These are phyloP conservation scores for Talaromyces pinophilus DNA, from an alignment of 2,329 filamentous ascomycete species.

Conservation along the genomic window DNA sequence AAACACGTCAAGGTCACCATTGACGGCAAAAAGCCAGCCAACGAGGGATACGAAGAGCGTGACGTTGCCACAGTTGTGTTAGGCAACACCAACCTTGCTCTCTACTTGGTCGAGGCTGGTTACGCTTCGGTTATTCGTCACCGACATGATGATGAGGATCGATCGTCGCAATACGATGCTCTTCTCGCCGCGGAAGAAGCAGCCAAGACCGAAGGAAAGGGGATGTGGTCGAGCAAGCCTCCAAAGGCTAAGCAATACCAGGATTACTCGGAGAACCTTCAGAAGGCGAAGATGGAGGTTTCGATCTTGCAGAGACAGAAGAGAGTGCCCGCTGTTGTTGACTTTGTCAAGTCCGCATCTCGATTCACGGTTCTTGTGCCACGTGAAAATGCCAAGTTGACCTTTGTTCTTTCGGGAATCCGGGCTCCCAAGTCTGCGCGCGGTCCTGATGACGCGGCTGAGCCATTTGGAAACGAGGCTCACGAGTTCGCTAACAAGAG, in stretches of 20 bases:
- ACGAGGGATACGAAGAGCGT: constrained; percentile 87
- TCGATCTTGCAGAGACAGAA: constrained; percentile 85
- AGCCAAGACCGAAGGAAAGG: constrained; percentile 85
- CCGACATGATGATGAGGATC: constrained; percentile 89
- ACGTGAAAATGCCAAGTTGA: constrained; percentile 90
- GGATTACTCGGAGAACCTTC: constrained; percentile 87
- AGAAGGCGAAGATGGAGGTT: constrained; percentile 94
- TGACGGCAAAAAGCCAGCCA: constrained; percentile 86
- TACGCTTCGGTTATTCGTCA: constrained; percentile 94
- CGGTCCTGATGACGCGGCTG: constrained; percentile 74
- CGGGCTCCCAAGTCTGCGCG: constrained; percentile 85
- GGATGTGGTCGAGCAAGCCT: constrained; percentile 91
- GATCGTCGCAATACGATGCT: constrained; percentile 86
- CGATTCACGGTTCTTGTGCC: constrained; percentile 91
- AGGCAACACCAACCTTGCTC: constrained; percentile 82
- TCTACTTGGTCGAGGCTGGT: constrained; percentile 85
- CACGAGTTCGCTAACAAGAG: constrained; percentile 86
- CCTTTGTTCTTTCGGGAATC: constrained; percentile 90
- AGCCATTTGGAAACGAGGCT: constrained; percentile 94
- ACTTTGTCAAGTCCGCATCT: constrained; percentile 97
- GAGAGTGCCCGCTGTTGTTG: constrained; percentile 88
- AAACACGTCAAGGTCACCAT: constrained; percentile 90
- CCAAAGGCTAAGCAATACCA: constrained; percentile 79
- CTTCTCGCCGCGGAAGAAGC: constrained; percentile 48
- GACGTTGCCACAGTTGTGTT: constrained; percentile 87